Percentiles rank a stretch among this genome's conserved stretches.
phyloP scores from a whole-genome alignment of 192 early-diverging fungal genomes.

The Backusella tarrabulga region DNA sequence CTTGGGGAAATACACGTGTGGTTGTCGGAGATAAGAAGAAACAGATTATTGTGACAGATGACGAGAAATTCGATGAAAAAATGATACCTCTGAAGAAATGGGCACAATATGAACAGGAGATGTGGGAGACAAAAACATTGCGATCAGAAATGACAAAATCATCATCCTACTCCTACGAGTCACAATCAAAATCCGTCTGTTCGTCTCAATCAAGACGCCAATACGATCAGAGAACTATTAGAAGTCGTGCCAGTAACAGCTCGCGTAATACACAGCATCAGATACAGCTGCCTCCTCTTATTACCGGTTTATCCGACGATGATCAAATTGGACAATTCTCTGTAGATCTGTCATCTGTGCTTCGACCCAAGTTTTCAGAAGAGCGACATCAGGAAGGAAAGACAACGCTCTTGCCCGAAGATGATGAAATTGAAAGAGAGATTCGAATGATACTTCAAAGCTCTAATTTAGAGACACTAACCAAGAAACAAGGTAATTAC shows the following conservation, averaged over 20 bases:
- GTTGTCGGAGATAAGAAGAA: slow-evolving; percentile 59
- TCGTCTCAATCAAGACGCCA: background rate
- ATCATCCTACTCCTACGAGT: slow-evolving; percentile 26
- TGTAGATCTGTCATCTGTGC: slow-evolving; percentile 16
- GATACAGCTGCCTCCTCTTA: background rate
- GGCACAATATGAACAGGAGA: slow-evolving; percentile 63
- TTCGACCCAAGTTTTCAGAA: slow-evolving; percentile 5
- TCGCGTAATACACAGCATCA: background rate
- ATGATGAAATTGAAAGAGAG: slow-evolving; percentile 53
- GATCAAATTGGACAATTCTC: slow-evolving; percentile 15
- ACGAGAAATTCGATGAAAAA: slow-evolving; percentile 72
- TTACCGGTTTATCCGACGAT: slow-evolving; percentile 9
- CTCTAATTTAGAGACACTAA: slow-evolving; percentile 62
- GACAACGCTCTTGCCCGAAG: slow-evolving; percentile 13
- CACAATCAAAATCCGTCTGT: background rate
- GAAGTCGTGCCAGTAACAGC: background rate
- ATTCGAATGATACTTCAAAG: slow-evolving; percentile 64
- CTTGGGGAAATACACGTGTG: slow-evolving; percentile 81
- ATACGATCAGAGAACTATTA: background rate
- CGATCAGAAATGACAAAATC: slow-evolving; percentile 30
- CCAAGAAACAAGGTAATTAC: slow-evolving; percentile 61
- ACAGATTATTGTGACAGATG: slow-evolving; percentile 54
- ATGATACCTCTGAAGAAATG: slow-evolving; percentile 70
- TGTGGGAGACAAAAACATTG: slow-evolving; percentile 42
- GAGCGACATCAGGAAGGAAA: slow-evolving; percentile 3